phyloP scores from a whole-genome alignment of 1,284 basidiomycete genomes.

The Clitocybe nebularis region DNA sequence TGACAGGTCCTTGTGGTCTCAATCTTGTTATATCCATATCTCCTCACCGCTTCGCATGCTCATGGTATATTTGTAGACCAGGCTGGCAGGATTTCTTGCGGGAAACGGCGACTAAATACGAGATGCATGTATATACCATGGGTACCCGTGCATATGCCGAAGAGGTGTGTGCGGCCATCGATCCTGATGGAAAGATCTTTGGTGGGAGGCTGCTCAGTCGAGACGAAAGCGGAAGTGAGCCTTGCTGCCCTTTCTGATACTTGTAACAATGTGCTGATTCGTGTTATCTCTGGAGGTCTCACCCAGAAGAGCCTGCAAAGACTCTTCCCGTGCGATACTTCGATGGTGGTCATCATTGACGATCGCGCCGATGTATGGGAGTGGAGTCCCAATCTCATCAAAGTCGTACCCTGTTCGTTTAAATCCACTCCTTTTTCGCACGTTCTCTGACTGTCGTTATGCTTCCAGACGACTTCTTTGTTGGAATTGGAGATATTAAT shows the following conservation, averaged over 20 bases:
- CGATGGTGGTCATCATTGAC: conserved; percentile 99
- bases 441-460: conserved; percentile 4
- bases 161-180: conserved; percentile 91
- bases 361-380: conserved; percentile 98
- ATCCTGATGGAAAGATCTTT: conserved; percentile 85
- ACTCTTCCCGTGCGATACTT: conserved; percentile 93
- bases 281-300: conserved; percentile 48
- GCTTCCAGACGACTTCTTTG: conserved; percentile 86
- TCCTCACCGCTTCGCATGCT: conserved; percentile 12
- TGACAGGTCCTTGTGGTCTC: conserved; percentile 10
- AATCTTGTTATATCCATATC: conserved; percentile 12
- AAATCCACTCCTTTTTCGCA: background rate
- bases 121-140: conserved; percentile 99
- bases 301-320: conserved; percentile 90
- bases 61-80: conserved; percentile 54
- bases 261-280: conserved; percentile 6
- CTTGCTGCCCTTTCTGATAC: conserved; percentile 1
- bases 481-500: conserved; percentile 99
- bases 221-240: conserved; percentile 92
- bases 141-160: conserved; percentile 96
- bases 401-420: conserved; percentile 89
- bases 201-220: conserved; percentile 86
- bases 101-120: conserved; percentile 76
- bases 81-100: conserved; percentile 81
- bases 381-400: conserved; percentile 92